Evolutionary conservation across 345 rosid genomes (phyloP).

Genomic region (Boechera stricta): DNA sequence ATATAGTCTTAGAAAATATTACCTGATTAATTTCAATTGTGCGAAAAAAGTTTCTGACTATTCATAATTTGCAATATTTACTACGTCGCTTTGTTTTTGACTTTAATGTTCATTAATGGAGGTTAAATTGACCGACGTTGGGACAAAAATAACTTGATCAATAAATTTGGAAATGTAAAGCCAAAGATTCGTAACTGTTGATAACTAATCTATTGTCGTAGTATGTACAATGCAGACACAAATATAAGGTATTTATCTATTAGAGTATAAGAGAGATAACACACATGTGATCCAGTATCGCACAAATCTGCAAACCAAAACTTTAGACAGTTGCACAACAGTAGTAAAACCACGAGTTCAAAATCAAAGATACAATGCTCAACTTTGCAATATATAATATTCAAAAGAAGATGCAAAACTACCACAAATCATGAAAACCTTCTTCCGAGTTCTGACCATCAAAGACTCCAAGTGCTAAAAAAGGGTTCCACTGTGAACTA

Average conservation of each 20-base stretch:
- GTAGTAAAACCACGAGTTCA: conserved; percentile 27
- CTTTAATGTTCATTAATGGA: too few species aligned
- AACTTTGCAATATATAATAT: conserved; percentile 23
- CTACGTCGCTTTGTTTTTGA: too few species aligned
- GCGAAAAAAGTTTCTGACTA: too few species aligned
- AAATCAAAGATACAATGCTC: conserved; percentile 36
- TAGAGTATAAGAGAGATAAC: background rate
- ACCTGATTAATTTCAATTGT: too few species aligned
- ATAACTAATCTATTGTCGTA: background rate
- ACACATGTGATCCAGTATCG: conserved; percentile 9
- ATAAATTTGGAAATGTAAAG: too few species aligned
- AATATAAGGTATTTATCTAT: conserved; percentile 1
- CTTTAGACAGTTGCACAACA: conserved; percentile 27
- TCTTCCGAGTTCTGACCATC: conserved; percentile 13
- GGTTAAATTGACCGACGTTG: too few species aligned
- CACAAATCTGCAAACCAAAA: conserved; percentile 37
- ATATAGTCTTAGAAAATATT: too few species aligned
- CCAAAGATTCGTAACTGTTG: background rate
- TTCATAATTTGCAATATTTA: too few species aligned
- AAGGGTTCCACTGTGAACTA: conserved; percentile 10
- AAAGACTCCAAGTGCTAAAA: conserved; percentile 26
- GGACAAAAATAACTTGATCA: too few species aligned
- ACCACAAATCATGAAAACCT: background rate
- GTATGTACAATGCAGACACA: conserved; percentile 22
- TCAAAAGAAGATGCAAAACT: background rate